Evolutionary conservation across 345 rosid genomes (phyloP), one percentile per base, ranked within the genome.

Genomic region (Ailanthus altissimus): DNA sequence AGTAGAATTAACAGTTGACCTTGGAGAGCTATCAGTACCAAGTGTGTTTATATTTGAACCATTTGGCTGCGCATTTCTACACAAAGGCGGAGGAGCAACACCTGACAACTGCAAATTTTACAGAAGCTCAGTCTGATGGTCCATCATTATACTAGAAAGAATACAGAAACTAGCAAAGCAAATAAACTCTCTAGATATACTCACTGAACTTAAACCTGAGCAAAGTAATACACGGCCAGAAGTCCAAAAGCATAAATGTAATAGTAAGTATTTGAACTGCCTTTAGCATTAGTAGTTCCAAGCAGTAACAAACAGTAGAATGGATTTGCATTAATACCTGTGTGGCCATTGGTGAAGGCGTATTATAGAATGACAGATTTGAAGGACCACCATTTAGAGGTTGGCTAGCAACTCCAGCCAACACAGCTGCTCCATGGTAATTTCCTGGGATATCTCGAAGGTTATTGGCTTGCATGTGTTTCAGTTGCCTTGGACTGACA

Each of bases 41-140:
- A 81, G 83, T 46, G 88, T 69, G 78, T 80, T 83, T 46, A 80
- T 73, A 78, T 89, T 89, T 43, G 91, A 81, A 75, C 92, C 92
- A 86, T 90, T 93, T 38, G 91, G 94, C 69, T 81, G 97, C 84
- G 83, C 49, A 82, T 91, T 90, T 83, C 98, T 91, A 79, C 89
- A 88, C 75, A 91, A 85, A 67, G 98, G 99, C 43, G 98, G 98
- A n/a, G 98, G 99, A 72, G 91, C 92, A 72, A 90, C 88, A 83
- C 83, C 89, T 53, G 97, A 90, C 64, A 91, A 81, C 99, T 96
- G 94, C 86, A 88, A 75, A 71, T 81, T 50, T 67, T 26, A 77
- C 51, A 62, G 50, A 40, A 67, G 46, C 53, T 46, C 66, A 67
- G 28, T 67, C 10, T 11, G 49, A 74, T 47, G 59, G 54, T 53